Evolutionary conservation across 768 basidiomycete species (phyloP), one percentile per base, ranked within the genome.

Genomic region (Psilocybe sp.): DNA sequence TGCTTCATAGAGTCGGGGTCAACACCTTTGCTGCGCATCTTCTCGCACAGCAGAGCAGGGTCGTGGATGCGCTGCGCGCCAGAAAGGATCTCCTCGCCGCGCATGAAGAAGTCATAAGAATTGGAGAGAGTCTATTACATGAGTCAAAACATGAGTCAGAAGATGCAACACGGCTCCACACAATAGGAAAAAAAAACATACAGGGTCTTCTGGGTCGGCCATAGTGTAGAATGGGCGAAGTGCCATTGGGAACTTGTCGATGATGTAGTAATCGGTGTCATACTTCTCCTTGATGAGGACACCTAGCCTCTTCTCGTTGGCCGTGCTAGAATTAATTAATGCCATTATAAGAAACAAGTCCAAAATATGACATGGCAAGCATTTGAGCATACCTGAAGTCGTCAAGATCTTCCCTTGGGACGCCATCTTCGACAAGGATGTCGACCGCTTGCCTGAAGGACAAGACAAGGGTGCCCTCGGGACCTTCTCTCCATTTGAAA

Each of bases 51-150:
- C 46, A 98, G 73, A 10, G 70, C 69, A 5, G 97, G 81, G 58
- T 98, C 93, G 70, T 99, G 97, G 48, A 98, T 86, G 69, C 97
- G 93, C 68, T 99, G 97, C 20, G 96, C 97, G 13, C 97, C 97
- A 3, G 96, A 98, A 36, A 98, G 78, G 62, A 99, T 98, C 69
- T 99, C 97, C 71, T 99, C 94, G 10, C 97, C 97, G 31, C 97
- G 84, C 96, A 99, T 98, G 81, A 99, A 98, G 74, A 99, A 98
- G 72, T 99, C 97, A 69, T 98, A 99, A 18, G 97, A 98, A 71
- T 98, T 98, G 44, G 97, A 98, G 36, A 97, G 75, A 7, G 82
- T 84, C 88, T 95, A 60, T 16, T n/a, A n/a, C 23, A 49, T 23
- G 38, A 44, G 40, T 33, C 28, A 39, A 40, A 36, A 33, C 31